Base-by-base conservation (phyloP, 208 protist species). In the Novymonas esmeraldas region DNA sequence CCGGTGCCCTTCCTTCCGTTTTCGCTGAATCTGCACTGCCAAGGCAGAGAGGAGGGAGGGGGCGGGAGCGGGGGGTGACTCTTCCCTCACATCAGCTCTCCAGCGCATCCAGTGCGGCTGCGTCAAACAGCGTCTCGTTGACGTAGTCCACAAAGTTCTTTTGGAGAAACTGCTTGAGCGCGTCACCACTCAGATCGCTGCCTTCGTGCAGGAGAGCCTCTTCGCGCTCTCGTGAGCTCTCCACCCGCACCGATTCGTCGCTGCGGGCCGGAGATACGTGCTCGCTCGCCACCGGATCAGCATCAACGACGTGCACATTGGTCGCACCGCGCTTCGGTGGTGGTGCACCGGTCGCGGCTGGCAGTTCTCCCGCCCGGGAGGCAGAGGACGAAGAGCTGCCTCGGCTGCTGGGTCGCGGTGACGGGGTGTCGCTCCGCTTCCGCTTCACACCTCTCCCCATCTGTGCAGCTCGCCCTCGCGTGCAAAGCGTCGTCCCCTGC, bases 61-160 rank as follows among this genome's bases (percentile, higher is more conserved):
- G 9, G n/a, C n/a, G n/a, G n/a, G n/a, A n/a, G n/a, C n/a, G n/a
- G n/a, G n/a, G n/a, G n/a, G n/a, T n/a, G n/a, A n/a, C n/a, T n/a
- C n/a, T n/a, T n/a, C n/a, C n/a, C 13, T n/a, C 28, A 38, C 10
- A 2, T 48, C 26, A 62, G 24, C n/a, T 22, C n/a, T 59, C 46
- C 4, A 73, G 33, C 41, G 29, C 28, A 22, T 73, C 73, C 45
- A 81, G 51, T 18, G 73, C 60, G 6, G 42, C 64, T 20, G 77
- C 26, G 50, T 84, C 70, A 42, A 79, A 58, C n/a, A 87, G 18
- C 22, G 81, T 77, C 7, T 88, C 60, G 58, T 92, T 81, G 48
- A 85, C 63, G 55, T 81, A 93, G 45, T 95, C 90, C n/a, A 82
- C 67, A 71, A 95, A 95, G 42, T 95, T 88, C 20, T 76, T 75